Conservation (phyloP, 495 filamentous ascomycete species). For the Lasiosphaeria ovina region DNA sequence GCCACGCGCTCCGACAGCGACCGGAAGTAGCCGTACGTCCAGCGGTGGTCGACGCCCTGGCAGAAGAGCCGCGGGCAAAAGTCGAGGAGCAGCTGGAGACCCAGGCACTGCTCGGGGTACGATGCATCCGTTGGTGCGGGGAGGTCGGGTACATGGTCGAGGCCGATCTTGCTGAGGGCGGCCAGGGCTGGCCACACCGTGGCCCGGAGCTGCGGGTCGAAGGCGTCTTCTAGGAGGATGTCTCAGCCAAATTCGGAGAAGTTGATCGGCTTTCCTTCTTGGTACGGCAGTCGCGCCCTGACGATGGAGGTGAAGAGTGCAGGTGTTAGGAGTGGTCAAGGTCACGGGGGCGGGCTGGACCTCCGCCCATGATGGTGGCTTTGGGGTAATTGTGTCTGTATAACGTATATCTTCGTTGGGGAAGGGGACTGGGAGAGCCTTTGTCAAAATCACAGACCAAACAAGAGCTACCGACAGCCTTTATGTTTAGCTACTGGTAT, state of each 20-base stretch:
- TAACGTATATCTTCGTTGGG: no score
- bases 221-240: slow-evolving; percentile 15
- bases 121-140: slow-evolving; percentile 14
- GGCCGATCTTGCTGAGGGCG: slow-evolving; percentile 16
- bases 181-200: slow-evolving; percentile 14
- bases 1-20: slow-evolving; percentile 17
- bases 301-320: slow-evolving; percentile 13
- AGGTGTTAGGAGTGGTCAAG: slow-evolving; percentile 14
- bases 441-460: no score
- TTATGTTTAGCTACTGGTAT: no score
- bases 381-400: no score
- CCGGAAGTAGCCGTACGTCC: slow-evolving; percentile 23
- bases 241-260: slow-evolving; percentile 16
- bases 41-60: slow-evolving; percentile 23
- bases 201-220: slow-evolving; percentile 3
- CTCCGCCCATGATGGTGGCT: slow-evolving; percentile 3
- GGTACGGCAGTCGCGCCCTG: slow-evolving; percentile 14
- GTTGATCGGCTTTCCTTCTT: slow-evolving; percentile 10
- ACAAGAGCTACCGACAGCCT: no score
- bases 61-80: slow-evolving; percentile 21
- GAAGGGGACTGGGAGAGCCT: no score
- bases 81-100: slow-evolving; percentile 25
- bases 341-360: not conserved
- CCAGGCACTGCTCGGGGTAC: slow-evolving; percentile 22
- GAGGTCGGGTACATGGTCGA: slow-evolving; percentile 21